Base-by-base conservation (phyloP, 23 red algal genomes). In the Agarophyton chilense region DNA sequence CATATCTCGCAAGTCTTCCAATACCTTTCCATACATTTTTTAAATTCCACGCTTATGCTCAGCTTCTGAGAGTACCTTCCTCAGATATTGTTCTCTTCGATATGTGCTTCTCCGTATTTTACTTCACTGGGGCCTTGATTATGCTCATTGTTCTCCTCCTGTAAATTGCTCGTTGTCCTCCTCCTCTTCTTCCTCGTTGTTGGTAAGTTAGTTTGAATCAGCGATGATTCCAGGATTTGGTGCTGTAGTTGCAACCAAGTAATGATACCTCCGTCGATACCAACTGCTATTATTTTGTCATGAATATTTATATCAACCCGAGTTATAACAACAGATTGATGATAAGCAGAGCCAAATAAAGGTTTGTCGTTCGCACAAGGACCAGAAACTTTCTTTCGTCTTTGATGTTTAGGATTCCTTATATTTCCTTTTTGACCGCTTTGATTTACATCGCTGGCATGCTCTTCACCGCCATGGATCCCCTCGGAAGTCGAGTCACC, bases 221-320 rank as follows among this genome's bases (percentile, higher is more conserved):
- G 68, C 8, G 68, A 49, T 12, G 68, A 74, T 19, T 74, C 68
- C 0, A 74, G 7, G 9, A 24, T 18, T 31, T 74, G 17, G 25
- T 74, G 68, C 6, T 74, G 17, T 18, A 74, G 24, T 26, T 22
- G 68, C 24, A 74, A 2, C 85, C 85, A 89, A 9, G 85, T 89
- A 28, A 89, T 71, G 35, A 78, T 54, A 56, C 85, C 85, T 3
- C 73, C 85, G 43, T 55, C 67, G 26, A 89, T 89, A 58, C 85
- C 85, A 13, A 89, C 71, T 41, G 85, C 85, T 26, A 89, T 62
- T 22, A 77, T 78, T 36, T 60, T 71, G 36, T 72, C 67, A 24
- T 22, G 35, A 49, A 62, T 9, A 25, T 36, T 74, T 7, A 89
- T 34, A 18, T 71, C 72, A 49, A 78, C 71, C 16, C 71, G 67